Conservation (phyloP, 441 rosid species). For the Populus hybrid region DNA sequence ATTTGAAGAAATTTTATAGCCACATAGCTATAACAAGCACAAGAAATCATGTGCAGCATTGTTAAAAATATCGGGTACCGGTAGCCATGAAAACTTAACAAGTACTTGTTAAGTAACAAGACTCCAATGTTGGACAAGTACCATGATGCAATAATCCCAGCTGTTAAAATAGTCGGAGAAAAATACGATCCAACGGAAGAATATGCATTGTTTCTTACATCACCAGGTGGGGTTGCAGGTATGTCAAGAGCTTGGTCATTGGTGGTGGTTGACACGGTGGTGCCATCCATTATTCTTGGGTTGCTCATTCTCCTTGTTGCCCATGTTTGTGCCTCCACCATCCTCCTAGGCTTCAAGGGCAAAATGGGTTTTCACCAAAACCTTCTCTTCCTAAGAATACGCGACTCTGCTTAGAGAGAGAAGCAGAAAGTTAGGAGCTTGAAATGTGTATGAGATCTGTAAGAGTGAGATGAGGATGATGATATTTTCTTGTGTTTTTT, state of each 20-base stretch:
- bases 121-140: constrained; percentile 92
- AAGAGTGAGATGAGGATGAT: constrained; percentile 9
- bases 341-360: constrained; percentile 25
- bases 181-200: constrained; percentile 34
- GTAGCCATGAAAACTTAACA: constrained; percentile 81
- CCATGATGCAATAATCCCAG: constrained; percentile 84
- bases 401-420: constrained; percentile 11
- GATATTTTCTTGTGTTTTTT: neutral
- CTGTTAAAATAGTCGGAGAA: constrained; percentile 61
- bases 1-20: constrained; percentile 67
- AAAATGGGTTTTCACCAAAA: neutral
- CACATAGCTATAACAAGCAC: constrained; percentile 75
- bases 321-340: constrained; percentile 99
- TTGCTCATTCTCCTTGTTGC: constrained; percentile 96
- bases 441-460: constrained; percentile 37
- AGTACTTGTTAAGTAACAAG: constrained; percentile 85
- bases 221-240: constrained; percentile 86
- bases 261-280: constrained; percentile 35
- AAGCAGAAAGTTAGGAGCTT: constrained; percentile 35
- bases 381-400: constrained; percentile 7
- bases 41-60: constrained; percentile 87
- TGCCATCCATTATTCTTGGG: constrained; percentile 58
- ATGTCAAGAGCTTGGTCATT: constrained; percentile 63
- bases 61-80: constrained; percentile 90
- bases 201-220: constrained; percentile 45